phyloP scores from a whole-genome alignment of 805 yeast species.

The Yamadazyma philogaea region DNA sequence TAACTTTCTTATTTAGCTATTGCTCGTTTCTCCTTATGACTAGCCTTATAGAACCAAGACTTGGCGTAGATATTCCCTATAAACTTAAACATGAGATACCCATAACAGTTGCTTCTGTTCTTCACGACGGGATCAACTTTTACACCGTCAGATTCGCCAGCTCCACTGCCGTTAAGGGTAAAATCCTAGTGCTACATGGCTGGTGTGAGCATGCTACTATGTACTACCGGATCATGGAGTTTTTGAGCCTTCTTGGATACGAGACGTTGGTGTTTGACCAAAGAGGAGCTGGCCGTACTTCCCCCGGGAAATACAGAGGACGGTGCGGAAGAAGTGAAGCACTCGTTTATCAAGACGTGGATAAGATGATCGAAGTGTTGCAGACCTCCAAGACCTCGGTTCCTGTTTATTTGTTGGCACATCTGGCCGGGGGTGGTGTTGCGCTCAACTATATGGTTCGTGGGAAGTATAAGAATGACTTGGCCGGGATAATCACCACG shows the following conservation, averaged over 20 bases:
- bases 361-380: slow-evolving; percentile 48
- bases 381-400: slow-evolving; percentile 11
- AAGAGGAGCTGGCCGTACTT: slow-evolving; percentile 69
- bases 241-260: slow-evolving; percentile 49
- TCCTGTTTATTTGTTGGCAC: slow-evolving; percentile 54
- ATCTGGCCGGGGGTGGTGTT: slow-evolving; percentile 82
- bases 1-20: too few species aligned
- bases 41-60: slow-evolving; percentile 10
- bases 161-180: slow-evolving; percentile 30
- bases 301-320: slow-evolving; percentile 53
- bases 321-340: slow-evolving; percentile 47
- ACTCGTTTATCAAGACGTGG: slow-evolving; percentile 57
- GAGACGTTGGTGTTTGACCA: slow-evolving; percentile 70
- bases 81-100: slow-evolving; percentile 2
- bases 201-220: slow-evolving; percentile 57
- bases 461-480: slow-evolving; percentile 47
- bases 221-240: slow-evolving; percentile 53
- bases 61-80: slow-evolving; percentile 14
- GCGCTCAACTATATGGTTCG: slow-evolving; percentile 55
- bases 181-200: slow-evolving; percentile 66
- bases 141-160: slow-evolving; percentile 13
- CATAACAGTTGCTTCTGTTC: not conserved
- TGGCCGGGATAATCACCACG: slow-evolving; percentile 47
- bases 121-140: slow-evolving; percentile 13
- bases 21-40: slow-evolving; percentile 1